These are phyloP conservation scores for Talaromyces trachyspermus DNA, from an alignment of 495 filamentous ascomycete species.

Conservation along the genomic window DNA sequence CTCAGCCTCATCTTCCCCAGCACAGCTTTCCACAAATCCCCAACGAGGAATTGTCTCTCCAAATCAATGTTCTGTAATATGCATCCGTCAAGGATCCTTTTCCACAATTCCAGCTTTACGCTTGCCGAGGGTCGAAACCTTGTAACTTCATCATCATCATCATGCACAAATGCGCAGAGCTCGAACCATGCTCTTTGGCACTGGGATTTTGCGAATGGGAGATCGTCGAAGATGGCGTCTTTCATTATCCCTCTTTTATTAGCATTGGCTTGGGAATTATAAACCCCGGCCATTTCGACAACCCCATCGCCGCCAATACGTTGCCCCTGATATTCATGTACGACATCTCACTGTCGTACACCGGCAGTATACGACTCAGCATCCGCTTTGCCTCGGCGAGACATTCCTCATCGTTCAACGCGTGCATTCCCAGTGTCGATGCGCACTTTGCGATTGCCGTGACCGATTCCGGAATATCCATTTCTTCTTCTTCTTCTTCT, in stretches of 20 bases:
- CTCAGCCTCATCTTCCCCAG: constrained; percentile 36
- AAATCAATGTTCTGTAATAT: constrained; percentile 38
- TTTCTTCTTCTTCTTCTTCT: constrained; percentile 12
- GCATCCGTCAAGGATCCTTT: constrained; percentile 36
- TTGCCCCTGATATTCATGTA: too few species aligned
- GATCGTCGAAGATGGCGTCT: constrained; percentile 29
- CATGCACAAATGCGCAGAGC: constrained; percentile 41
- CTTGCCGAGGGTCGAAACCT: constrained; percentile 31
- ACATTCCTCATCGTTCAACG: constrained; percentile 15
- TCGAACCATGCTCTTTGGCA: constrained; percentile 42
- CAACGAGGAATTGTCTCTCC: constrained; percentile 38
- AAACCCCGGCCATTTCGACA: constrained; percentile 7
- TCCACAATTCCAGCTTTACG: constrained; percentile 38
- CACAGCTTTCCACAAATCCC: constrained; percentile 41
- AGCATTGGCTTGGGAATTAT: neutral
- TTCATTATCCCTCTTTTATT: constrained; percentile 11
- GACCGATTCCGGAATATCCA: constrained; percentile 29
- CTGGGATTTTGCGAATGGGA: constrained; percentile 37
- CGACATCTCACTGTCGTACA: constrained; percentile 17
- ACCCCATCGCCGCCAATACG: constrained; percentile 13
- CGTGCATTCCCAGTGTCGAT: constrained; percentile 62
- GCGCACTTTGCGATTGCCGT: constrained; percentile 61
- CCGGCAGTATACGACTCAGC: constrained; percentile 24
- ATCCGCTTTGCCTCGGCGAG: constrained; percentile 6
- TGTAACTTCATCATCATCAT: constrained; percentile 8